Evolutionary conservation across 192 early-diverging fungal species (phyloP).

Genomic region (Backusella liffmaniae): DNA sequence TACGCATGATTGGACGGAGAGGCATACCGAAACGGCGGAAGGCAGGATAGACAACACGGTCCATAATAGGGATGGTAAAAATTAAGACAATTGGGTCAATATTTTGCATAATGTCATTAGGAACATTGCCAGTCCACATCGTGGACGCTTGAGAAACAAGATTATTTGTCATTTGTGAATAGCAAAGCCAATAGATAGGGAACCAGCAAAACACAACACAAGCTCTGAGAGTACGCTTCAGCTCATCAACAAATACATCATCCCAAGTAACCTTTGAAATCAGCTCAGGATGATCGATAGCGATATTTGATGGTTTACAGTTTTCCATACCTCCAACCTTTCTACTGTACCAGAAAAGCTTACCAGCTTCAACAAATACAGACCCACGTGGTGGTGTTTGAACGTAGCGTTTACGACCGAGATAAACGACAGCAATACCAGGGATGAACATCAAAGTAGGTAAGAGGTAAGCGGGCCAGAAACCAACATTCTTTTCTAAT

Average conservation of each 20-base stretch:
- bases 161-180: slow-evolving; percentile 62
- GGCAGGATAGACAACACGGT: slow-evolving; percentile 58
- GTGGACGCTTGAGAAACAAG: slow-evolving; percentile 61
- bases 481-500: slow-evolving; percentile 57
- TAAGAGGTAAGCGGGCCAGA: slow-evolving; percentile 57
- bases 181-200: slow-evolving; percentile 76
- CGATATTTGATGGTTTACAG: slow-evolving; percentile 58
- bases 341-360: slow-evolving; percentile 37
- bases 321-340: slow-evolving; percentile 50
- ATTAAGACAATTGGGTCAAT: slow-evolving; percentile 65
- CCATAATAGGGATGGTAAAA: slow-evolving; percentile 69
- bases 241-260: slow-evolving; percentile 71
- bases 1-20: slow-evolving; percentile 61
- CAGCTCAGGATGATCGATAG: slow-evolving; percentile 24
- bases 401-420: slow-evolving; percentile 49
- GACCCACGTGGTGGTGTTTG: slow-evolving; percentile 61
- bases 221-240: slow-evolving; percentile 55
- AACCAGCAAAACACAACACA: slow-evolving; percentile 69
- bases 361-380: slow-evolving; percentile 51
- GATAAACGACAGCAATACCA: slow-evolving; percentile 47
- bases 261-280: slow-evolving; percentile 50
- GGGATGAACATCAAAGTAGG: slow-evolving; percentile 56
- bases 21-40: slow-evolving; percentile 49
- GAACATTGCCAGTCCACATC: slow-evolving; percentile 54
- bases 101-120: slow-evolving; percentile 67